Evolutionary conservation across 345 rosid genomes (phyloP).

Genomic region (Syzygium aqueum): DNA sequence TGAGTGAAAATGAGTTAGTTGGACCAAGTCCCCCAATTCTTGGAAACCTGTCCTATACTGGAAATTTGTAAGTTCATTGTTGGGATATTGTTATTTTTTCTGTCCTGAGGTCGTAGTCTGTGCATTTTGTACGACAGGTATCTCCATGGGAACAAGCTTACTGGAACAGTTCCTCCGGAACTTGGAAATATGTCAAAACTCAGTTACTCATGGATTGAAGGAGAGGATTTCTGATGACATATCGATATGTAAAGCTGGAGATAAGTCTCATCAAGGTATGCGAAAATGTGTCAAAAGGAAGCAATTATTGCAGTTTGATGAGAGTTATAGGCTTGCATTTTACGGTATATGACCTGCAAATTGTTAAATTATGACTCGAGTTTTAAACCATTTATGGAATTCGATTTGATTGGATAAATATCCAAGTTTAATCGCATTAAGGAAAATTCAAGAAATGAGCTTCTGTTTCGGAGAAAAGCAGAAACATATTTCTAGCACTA

Average conservation of each 20-base stretch:
- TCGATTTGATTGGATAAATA: too few species aligned
- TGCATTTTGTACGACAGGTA: constrained; percentile 30
- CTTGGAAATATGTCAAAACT: constrained; percentile 92
- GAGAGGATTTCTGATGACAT: constrained; percentile 27
- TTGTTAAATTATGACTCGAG: too few species aligned
- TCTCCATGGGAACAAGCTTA: constrained; percentile 81
- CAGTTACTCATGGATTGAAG: constrained; percentile 67
- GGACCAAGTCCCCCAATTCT: constrained; percentile 85
- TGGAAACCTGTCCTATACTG: constrained; percentile 81
- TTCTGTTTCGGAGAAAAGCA: too few species aligned
- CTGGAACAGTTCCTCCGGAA: constrained; percentile 80
- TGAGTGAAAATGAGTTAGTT: constrained; percentile 80
- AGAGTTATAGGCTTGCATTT: constrained; percentile 81
- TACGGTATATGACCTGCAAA: constrained; percentile 84
- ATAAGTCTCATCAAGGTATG: constrained; percentile 11
- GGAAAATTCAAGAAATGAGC: too few species aligned
- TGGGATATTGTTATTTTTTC: background rate
- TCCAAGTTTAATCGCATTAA: too few species aligned
- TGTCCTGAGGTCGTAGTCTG: background rate
- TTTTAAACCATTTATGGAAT: too few species aligned
- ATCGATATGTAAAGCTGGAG: constrained; percentile 9
- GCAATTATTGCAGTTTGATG: constrained; percentile 76
- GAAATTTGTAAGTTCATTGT: constrained; percentile 55
- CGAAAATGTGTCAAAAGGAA: constrained; percentile 29
- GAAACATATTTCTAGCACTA: too few species aligned